Conservation (phyloP, 495 filamentous ascomycete genomes). For the Symbiotaphrina buchneri region DNA sequence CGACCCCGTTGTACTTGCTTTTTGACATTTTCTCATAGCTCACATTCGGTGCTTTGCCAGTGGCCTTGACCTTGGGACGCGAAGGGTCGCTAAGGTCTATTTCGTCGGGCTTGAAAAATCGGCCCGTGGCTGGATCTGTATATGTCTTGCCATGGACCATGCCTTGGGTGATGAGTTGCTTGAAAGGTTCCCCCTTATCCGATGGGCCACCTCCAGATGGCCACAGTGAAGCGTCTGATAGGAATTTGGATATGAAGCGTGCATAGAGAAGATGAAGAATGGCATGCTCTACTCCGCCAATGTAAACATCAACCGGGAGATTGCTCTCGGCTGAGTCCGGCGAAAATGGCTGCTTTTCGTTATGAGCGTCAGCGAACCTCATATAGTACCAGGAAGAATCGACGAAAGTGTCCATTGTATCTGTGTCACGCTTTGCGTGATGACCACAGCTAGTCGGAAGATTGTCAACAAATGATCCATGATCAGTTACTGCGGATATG, state of each 20-base stretch:
- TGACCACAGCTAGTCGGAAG: constrained; percentile 39
- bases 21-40: constrained; percentile 92
- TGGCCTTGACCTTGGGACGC: constrained; percentile 20
- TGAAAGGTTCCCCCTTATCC: constrained; percentile 46
- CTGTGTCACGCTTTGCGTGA: constrained; percentile 59
- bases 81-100: constrained; percentile 32
- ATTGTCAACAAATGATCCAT: no score
- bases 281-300: constrained; percentile 77
- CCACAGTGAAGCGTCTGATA: constrained; percentile 33
- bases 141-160: constrained; percentile 86
- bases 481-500: background rate
- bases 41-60: constrained; percentile 35
- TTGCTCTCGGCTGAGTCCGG: constrained; percentile 24
- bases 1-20: constrained; percentile 84
- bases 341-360: constrained; percentile 33
- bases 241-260: constrained; percentile 75
- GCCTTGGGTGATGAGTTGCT: constrained; percentile 58
- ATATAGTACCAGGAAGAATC: constrained; percentile 88
- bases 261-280: constrained; percentile 84
- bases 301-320: constrained; percentile 63
- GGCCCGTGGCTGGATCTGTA: constrained; percentile 46
- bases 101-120: constrained; percentile 59
- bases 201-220: constrained; percentile 17
- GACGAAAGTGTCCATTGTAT: constrained; percentile 92
- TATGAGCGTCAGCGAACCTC: constrained; percentile 50